These are phyloP conservation scores for Pleurotus platypus DNA, from an alignment of 768 basidiomycete genomes.

Conservation along the genomic window DNA sequence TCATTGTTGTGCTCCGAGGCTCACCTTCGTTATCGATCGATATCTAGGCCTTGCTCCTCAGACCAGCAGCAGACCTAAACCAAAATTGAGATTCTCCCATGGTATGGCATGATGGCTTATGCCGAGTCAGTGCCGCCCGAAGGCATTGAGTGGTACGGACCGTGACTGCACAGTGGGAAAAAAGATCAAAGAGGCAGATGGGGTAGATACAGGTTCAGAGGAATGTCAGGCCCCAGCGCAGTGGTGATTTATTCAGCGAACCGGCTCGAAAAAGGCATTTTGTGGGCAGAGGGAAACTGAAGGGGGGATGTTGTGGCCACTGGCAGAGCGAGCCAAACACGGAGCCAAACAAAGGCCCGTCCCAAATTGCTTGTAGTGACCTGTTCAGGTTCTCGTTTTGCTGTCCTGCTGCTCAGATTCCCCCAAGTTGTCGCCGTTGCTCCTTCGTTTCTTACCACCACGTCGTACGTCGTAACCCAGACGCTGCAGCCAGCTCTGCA, in stretches of 20 bases:
- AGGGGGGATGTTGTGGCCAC: not conserved
- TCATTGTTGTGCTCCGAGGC: too few species aligned
- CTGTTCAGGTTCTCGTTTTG: constrained; percentile 37
- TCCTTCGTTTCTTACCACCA: constrained; percentile 39
- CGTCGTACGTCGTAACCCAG: constrained; percentile 44
- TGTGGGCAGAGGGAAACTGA: constrained; percentile 6
- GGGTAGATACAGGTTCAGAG: not conserved
- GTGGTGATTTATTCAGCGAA: not conserved
- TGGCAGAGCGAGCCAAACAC: constrained; percentile 25
- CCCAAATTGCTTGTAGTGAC: constrained; percentile 27
- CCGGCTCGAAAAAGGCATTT: constrained; percentile 7
- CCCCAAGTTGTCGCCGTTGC: constrained; percentile 28
- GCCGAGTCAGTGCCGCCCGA: constrained; percentile 4
- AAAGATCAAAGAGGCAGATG: not conserved
- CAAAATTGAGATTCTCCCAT: constrained; percentile 2
- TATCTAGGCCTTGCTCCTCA: not conserved
- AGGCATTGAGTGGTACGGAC: not conserved
- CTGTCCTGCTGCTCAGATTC: constrained; percentile 24
- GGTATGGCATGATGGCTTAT: not conserved
- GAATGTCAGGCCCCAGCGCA: not conserved
- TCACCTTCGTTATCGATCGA: not conserved
- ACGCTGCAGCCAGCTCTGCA: constrained; percentile 77
- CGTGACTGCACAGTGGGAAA: not conserved
- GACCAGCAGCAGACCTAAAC: not conserved
- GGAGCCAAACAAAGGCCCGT: constrained; percentile 28